A percentile compares a stretch with the other conserved stretches of the same genome.
These are phyloP conservation scores for Podospora fimiseda DNA, from an alignment of 495 filamentous ascomycete species.

Conservation along the genomic window DNA sequence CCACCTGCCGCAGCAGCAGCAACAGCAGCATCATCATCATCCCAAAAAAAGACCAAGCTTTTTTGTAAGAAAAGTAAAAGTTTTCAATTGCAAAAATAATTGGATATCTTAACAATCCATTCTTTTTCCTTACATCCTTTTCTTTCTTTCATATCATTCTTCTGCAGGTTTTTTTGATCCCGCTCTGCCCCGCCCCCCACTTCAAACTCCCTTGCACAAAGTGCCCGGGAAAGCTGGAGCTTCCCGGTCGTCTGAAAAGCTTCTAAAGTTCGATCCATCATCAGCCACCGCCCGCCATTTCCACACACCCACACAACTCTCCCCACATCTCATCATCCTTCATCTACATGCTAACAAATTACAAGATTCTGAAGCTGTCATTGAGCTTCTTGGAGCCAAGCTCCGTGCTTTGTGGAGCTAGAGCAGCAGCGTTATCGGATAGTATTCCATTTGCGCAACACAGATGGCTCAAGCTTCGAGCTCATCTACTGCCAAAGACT, in stretches of 20 bases:
- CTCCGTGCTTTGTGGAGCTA: constrained; percentile 24
- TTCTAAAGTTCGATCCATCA: not conserved
- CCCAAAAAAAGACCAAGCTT: no score
- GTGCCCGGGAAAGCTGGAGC: not conserved
- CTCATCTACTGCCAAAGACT: constrained; percentile 34
- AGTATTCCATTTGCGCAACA: constrained; percentile 21
- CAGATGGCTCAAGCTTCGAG: constrained; percentile 50
- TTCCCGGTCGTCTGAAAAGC: not conserved
- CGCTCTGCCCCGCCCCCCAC: no score
- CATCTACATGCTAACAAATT: constrained; percentile 30
- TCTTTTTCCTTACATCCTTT: no score
- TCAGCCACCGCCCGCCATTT: not conserved
- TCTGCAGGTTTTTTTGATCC: not conserved
- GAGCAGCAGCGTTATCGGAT: constrained; percentile 18
- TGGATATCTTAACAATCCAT: no score
- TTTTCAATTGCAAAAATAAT: no score
- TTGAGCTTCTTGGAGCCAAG: constrained; percentile 31
- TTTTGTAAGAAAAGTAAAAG: no score
- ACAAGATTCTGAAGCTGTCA: constrained; percentile 27
- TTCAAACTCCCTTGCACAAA: not conserved
- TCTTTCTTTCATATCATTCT: no score
- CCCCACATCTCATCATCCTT: not conserved
- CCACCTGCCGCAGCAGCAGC: no score
- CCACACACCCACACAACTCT: not conserved
- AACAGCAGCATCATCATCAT: no score